Base-by-base conservation (phyloP, 1,284 basidiomycete species). In the Boletus subluridellus region DNA sequence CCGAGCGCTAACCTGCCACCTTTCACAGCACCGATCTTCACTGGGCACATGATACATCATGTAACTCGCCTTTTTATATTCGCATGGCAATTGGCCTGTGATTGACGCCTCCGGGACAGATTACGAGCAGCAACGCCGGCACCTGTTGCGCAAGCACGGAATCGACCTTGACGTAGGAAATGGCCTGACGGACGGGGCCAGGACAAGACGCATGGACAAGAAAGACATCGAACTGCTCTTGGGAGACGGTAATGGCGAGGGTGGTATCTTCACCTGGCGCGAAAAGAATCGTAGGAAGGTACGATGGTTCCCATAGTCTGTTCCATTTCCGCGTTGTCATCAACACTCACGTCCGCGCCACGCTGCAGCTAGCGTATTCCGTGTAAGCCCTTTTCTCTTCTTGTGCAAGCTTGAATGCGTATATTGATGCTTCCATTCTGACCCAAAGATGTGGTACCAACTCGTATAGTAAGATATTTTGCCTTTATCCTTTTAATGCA, bases 251-350 rank as follows among this genome's bases (percentile, higher is more conserved):
- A 81, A 89, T 60, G 89, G 89, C 14, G 79, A 87, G 70, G 84
- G 85, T 57, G 89, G 92, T 21, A 76, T 96, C 61, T 90, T 96
- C 72, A 96, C 94, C 49, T 97, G 93, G 92, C 80, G 95, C 63
- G 95, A 98, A 73, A 93, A 90, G 80, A 91, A 95, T 70, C 81
- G 94, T 66, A 85, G 92, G 74, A 92, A 92, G 84, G 90, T 90
- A 65, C 54, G 74, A 60, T 63, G 55, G 50, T 51, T 65, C 62
- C 60, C 49, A 51, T 66, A 49, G 51, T 39, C 54, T 52, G 45
- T 48, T 59, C 67, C 63, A 69, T 70, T 64, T 68, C 70, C 69
- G 63, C 42, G 46, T 37, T 52, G 55, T 51, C 59, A 51, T 58
- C 60, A 44, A 62, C 37, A 52, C 61, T 64, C 65, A 55, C 59